Conservation (phyloP, 306 rosid genomes). For the Begonia masoniana region DNA sequence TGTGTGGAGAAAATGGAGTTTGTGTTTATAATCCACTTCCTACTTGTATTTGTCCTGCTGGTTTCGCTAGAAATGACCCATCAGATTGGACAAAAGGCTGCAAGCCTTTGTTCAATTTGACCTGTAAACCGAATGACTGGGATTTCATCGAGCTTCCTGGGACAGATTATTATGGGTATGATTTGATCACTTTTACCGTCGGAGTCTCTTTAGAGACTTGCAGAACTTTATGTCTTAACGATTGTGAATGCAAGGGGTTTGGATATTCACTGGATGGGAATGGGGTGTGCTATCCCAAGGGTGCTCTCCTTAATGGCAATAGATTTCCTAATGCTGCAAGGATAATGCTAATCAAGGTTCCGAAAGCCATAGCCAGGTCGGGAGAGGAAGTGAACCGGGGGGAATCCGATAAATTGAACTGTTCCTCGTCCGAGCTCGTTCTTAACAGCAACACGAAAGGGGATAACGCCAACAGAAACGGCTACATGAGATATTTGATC, state of each 20-base stretch:
- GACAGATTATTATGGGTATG: constrained; percentile 30
- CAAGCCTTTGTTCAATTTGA: constrained; percentile 9
- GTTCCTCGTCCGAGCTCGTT: constrained; percentile 7
- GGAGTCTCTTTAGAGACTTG: constrained; percentile 11
- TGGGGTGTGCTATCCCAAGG: constrained; percentile 24
- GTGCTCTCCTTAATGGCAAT: constrained; percentile 13
- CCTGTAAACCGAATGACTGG: background rate
- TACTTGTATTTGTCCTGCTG: constrained; percentile 20
- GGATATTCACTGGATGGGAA: constrained; percentile 21
- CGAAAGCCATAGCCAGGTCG: no score
- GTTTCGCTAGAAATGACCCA: constrained; percentile 9
- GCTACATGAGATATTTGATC: constrained; percentile 10
- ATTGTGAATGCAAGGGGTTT: constrained; percentile 19
- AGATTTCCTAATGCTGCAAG: background rate
- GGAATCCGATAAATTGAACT: constrained; percentile 5
- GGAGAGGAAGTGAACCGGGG: no score
- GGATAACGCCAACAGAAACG: constrained; percentile 1
- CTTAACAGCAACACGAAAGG: constrained; percentile 5
- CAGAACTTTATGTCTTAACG: constrained; percentile 14
- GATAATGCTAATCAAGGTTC: constrained; percentile 13
- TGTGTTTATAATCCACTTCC: constrained; percentile 15
- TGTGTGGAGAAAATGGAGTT: constrained; percentile 20
- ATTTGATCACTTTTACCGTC: background rate
- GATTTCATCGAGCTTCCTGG: constrained; percentile 19
- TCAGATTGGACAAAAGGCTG: constrained; percentile 32